Percentiles rank a stretch among this genome's conserved stretches.
These are phyloP conservation scores for Dictyostelium brefeldianum DNA, from an alignment of 78 protist species.

Conservation along the genomic window DNA sequence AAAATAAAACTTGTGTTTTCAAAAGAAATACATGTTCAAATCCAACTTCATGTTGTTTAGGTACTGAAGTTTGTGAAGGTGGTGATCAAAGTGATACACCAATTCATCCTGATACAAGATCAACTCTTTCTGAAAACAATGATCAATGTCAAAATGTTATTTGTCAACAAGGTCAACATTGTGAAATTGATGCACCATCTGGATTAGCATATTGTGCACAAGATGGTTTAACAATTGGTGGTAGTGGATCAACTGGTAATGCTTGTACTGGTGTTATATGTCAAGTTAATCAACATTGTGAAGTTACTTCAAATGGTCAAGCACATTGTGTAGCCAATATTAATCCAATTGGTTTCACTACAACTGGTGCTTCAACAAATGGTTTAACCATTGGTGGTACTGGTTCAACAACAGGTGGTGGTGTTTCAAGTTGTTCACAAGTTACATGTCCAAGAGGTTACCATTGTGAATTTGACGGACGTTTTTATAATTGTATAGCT, in stretches of 20 bases:
- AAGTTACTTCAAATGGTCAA: background rate
- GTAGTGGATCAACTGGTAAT: background rate
- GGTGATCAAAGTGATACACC: background rate
- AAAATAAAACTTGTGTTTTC: background rate
- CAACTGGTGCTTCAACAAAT: background rate
- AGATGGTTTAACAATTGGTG: background rate
- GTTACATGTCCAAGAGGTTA: background rate
- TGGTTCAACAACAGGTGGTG: too few relatives aligned
- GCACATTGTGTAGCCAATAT: too few relatives aligned
- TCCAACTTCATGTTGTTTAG: slow-evolving; percentile 12
- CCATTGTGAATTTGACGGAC: background rate
- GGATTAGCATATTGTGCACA: too few relatives aligned
- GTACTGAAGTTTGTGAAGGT: background rate
- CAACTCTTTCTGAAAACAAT: background rate
- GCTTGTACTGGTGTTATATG: background rate
- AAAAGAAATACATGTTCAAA: background rate
- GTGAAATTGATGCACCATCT: background rate
- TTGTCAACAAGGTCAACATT: slow-evolving; percentile 11
- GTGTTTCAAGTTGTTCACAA: background rate
- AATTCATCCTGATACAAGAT: too few relatives aligned
- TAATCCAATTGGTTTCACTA: background rate
- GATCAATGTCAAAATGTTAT: background rate
- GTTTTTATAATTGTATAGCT: background rate
- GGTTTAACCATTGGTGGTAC: background rate
- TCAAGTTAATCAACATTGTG: background rate